phyloP scores from a whole-genome alignment of 768 basidiomycete species.

The Panellus pusillus region DNA sequence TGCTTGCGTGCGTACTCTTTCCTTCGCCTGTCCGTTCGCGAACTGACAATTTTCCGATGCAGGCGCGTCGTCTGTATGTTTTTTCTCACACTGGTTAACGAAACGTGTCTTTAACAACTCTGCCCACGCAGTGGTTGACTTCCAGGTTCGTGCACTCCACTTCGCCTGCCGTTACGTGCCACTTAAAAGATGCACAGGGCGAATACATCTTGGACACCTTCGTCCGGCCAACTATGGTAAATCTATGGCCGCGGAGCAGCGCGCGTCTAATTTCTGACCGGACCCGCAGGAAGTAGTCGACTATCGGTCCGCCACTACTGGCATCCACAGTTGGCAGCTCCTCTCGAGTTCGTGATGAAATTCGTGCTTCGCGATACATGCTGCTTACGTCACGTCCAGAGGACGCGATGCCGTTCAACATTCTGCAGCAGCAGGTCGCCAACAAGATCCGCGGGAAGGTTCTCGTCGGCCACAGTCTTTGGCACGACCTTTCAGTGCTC shows the following conservation, averaged over 20 bases:
- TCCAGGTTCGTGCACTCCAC: slow-evolving; percentile 7
- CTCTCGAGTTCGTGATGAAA: slow-evolving; percentile 32
- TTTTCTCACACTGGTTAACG: slow-evolving; percentile 25
- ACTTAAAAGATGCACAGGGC: slow-evolving; percentile 27
- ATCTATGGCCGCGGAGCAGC: no score
- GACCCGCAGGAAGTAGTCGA: slow-evolving; percentile 38
- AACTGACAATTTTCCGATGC: slow-evolving; percentile 7
- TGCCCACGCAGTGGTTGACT: slow-evolving; percentile 11
- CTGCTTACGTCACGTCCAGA: slow-evolving; percentile 30
- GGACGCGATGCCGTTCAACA: slow-evolving; percentile 53
- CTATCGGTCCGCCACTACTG: slow-evolving; percentile 49
- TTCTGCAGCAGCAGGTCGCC: slow-evolving; percentile 68
- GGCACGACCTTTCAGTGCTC: slow-evolving; percentile 81
- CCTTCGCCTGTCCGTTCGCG: background rate
- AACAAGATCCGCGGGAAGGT: slow-evolving; percentile 68
- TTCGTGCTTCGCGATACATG: background rate
- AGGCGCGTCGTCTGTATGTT: slow-evolving; percentile 40
- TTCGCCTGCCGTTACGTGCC: background rate
- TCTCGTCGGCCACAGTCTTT: slow-evolving; percentile 74
- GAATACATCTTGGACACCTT: slow-evolving; percentile 41
- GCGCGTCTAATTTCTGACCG: no score
- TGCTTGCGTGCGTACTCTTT: slow-evolving; percentile 66
- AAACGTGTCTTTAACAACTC: slow-evolving; percentile 20
- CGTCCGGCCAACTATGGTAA: slow-evolving; percentile 47
- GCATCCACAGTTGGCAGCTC: slow-evolving; percentile 45